Percentiles rank a stretch among this genome's conserved stretches.
Conservation (phyloP, 306 rosid species). For the Amphicarpaea edgeworthii region DNA sequence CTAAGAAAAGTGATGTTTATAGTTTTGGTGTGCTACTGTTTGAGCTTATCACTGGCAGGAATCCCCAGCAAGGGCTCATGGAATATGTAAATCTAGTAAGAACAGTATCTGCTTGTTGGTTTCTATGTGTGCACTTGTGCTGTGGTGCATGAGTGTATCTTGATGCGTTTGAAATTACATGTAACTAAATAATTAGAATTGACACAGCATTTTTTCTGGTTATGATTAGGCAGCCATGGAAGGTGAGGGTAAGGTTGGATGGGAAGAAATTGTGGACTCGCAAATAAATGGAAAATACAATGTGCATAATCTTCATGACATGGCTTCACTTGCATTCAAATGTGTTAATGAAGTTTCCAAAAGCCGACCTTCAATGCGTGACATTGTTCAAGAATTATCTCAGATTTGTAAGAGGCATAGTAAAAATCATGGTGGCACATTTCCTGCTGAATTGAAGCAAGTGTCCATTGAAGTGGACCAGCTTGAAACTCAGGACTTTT, state of each 20-base stretch:
- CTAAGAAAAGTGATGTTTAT: slow-evolving; percentile 66
- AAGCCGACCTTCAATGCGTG: slow-evolving; percentile 48
- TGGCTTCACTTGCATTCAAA: slow-evolving; percentile 57
- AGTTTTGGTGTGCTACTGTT: slow-evolving; percentile 68
- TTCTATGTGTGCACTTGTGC: not conserved
- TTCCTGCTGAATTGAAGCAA: slow-evolving; percentile 30
- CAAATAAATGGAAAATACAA: slow-evolving; percentile 53
- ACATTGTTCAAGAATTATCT: slow-evolving; percentile 46
- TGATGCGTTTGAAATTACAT: not conserved
- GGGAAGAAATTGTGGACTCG: slow-evolving; percentile 62
- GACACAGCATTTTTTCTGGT: slow-evolving; percentile 20
- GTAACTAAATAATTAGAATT: slow-evolving; percentile 3
- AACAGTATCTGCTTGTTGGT: slow-evolving; percentile 5
- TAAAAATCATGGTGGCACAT: slow-evolving; percentile 5
- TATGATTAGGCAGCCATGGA: slow-evolving; percentile 57
- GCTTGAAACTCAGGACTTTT: slow-evolving; percentile 23
- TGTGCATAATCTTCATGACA: slow-evolving; percentile 44
- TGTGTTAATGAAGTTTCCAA: slow-evolving; percentile 50
- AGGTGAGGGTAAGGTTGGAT: slow-evolving; percentile 51
- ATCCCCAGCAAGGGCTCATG: slow-evolving; percentile 64
- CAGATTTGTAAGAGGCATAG: slow-evolving; percentile 39
- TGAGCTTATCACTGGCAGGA: slow-evolving; percentile 58
- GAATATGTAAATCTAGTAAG: slow-evolving; percentile 61
- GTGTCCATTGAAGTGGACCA: slow-evolving; percentile 37
- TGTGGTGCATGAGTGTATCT: slow-evolving; percentile 1